Evolutionary conservation across 2,329 filamentous ascomycete species (phyloP).

Genomic region (Scytalidium sp.): DNA sequence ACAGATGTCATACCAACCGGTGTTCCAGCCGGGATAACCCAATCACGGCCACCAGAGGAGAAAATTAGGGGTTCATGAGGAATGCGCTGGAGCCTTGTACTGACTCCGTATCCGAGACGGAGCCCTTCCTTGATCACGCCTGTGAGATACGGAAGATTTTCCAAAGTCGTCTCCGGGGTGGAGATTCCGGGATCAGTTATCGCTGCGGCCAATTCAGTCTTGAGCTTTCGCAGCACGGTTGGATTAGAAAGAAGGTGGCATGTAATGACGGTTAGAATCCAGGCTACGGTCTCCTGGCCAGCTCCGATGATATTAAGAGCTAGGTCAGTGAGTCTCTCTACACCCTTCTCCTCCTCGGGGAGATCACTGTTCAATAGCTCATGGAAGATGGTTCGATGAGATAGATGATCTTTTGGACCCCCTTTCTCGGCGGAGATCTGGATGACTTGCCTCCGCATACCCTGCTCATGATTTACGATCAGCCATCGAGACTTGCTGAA

Average conservation of each 20-base stretch:
- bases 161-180: conserved; percentile 14
- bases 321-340: conserved; percentile 14
- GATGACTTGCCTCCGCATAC: conserved; percentile 15
- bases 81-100: conserved; percentile 11
- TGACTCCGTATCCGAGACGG: conserved; percentile 8
- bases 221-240: conserved; percentile 10
- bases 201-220: conserved; percentile 10
- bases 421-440: too few species aligned
- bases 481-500: too few species aligned
- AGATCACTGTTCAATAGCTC: conserved; percentile 13
- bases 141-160: conserved; percentile 19
- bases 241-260: conserved; percentile 17
- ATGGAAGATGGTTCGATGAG: conserved; percentile 13
- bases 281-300: conserved; percentile 15
- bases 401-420: conserved; percentile 6
- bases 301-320: conserved; percentile 17
- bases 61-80: conserved; percentile 8
- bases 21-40: conserved; percentile 14
- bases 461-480: too few species aligned
- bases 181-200: conserved; percentile 1
- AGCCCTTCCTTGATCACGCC: conserved; percentile 11
- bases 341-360: conserved; percentile 11
- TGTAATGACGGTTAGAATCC: conserved; percentile 9
- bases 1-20: conserved; percentile 18
- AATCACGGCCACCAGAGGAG: too few species aligned